A percentile compares a stretch with the other conserved stretches of the same genome.
Evolutionary conservation across 176 grass and related monocot species (phyloP).

Genomic region (Avena atlantica): DNA sequence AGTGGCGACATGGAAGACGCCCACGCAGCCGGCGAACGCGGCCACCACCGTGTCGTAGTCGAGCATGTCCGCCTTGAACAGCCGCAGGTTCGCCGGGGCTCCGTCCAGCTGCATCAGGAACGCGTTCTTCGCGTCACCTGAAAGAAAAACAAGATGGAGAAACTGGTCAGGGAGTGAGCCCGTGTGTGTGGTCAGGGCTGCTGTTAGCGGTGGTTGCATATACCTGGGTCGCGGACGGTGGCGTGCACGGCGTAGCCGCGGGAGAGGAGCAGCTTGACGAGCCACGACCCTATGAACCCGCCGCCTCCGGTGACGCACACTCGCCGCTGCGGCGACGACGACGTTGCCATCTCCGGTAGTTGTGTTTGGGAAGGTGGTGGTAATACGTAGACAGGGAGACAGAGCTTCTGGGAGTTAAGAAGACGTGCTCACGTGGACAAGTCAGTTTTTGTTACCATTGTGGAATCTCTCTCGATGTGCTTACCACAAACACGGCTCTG

Average conservation of each 20-base stretch:
- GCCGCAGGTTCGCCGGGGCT: slow-evolving; percentile 47
- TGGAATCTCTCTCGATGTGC: no score
- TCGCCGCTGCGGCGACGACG: no score
- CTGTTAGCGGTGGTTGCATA: background rate
- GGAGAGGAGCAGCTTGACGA: slow-evolving; percentile 67
- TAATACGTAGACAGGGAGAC: no score
- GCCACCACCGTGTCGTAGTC: slow-evolving; percentile 47
- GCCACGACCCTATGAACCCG: slow-evolving; percentile 57
- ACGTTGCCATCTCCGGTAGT: no score
- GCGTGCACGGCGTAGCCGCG: slow-evolving; percentile 63
- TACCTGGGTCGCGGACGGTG: slow-evolving; percentile 63
- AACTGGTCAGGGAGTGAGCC: background rate
- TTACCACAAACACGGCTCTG: no score
- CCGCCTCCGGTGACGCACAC: slow-evolving; percentile 4
- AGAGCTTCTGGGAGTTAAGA: no score
- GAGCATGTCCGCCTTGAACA: slow-evolving; percentile 71
- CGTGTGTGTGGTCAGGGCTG: background rate
- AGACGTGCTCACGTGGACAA: no score
- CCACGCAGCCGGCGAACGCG: slow-evolving; percentile 54
- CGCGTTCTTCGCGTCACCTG: slow-evolving; percentile 48
- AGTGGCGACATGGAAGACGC: slow-evolving; percentile 69
- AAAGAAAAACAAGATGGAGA: background rate
- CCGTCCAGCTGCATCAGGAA: slow-evolving; percentile 53
- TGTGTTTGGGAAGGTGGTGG: no score
- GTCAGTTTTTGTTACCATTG: no score